These are phyloP conservation scores for Zanthoxylum bungeanum DNA, from an alignment of 345 rosid genomes.

Conservation along the genomic window DNA sequence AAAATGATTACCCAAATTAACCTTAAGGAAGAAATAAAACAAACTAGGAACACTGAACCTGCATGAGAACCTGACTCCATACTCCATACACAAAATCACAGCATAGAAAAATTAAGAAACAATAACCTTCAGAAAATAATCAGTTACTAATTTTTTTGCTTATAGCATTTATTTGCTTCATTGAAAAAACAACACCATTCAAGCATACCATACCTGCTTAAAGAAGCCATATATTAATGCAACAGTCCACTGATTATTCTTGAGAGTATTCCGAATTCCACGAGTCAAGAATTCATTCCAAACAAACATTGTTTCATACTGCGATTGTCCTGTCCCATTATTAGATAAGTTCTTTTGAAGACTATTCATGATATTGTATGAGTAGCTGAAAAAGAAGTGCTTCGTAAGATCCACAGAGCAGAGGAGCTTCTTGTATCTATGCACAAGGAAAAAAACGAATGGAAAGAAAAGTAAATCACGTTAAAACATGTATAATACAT, in stretches of 20 bases:
- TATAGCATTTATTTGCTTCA: not conserved
- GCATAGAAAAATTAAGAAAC: too few species aligned
- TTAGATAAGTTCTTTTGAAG: slow-evolving; percentile 73
- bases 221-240: slow-evolving; percentile 93
- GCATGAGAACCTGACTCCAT: not conserved
- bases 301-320: slow-evolving; percentile 81
- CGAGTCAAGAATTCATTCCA: slow-evolving; percentile 95
- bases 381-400: slow-evolving; percentile 98
- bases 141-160: too few species aligned
- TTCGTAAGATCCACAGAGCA: slow-evolving; percentile 85
- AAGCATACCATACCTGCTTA: slow-evolving; percentile 81
- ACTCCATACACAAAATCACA: not conserved
- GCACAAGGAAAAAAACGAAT: slow-evolving; percentile 31
- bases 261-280: slow-evolving; percentile 55
- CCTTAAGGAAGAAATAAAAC: not conserved
- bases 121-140: too few species aligned
- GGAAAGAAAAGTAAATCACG: slow-evolving; percentile 21
- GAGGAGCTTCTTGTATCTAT: slow-evolving; percentile 97
- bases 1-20: not conserved
- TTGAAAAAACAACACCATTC: not conserved
- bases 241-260: slow-evolving; percentile 83
- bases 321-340: slow-evolving; percentile 39
- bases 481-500: slow-evolving; percentile 31
- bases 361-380: slow-evolving; percentile 77
- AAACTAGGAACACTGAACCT: not conserved